Evolutionary conservation across 176 grass and related monocot species (phyloP).

Genomic region (Phoenix roebelenii): DNA sequence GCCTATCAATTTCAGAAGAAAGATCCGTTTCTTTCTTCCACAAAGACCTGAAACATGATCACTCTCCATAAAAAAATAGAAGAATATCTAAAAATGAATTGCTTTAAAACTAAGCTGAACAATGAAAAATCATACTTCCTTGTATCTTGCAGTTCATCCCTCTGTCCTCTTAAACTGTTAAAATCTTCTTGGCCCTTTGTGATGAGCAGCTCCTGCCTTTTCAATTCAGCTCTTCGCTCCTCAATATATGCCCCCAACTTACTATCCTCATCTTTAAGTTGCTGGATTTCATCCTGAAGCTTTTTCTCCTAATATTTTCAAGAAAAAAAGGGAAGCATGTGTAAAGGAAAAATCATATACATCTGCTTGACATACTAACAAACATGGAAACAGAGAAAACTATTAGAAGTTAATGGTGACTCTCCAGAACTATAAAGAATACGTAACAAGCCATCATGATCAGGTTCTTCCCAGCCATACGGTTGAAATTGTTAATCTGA

Average conservation of each 20-base stretch:
- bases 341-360: conserved; percentile 2
- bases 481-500: too few species aligned
- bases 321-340: conserved; percentile 4
- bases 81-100: conserved; percentile 9
- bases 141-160: conserved; percentile 79
- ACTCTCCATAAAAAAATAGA: conserved; percentile 18
- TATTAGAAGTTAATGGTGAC: too few species aligned
- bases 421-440: too few species aligned
- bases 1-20: conserved; percentile 64
- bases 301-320: conserved; percentile 46
- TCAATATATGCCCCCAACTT: conserved; percentile 50
- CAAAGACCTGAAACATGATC: conserved; percentile 57
- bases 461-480: too few species aligned
- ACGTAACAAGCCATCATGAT: too few species aligned
- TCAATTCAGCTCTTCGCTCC: conserved; percentile 53
- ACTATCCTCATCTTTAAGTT: conserved; percentile 65
- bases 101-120: conserved; percentile 8
- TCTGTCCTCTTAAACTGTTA: conserved; percentile 52
- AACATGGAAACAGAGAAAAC: too few species aligned
- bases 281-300: conserved; percentile 92
- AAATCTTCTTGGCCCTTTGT: conserved; percentile 51
- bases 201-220: conserved; percentile 42
- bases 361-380: too few species aligned
- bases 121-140: conserved; percentile 58
- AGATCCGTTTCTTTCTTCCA: conserved; percentile 83